Evolutionary conservation across 2,329 filamentous ascomycete species (phyloP).

Genomic region (Juglanconis juglandina): DNA sequence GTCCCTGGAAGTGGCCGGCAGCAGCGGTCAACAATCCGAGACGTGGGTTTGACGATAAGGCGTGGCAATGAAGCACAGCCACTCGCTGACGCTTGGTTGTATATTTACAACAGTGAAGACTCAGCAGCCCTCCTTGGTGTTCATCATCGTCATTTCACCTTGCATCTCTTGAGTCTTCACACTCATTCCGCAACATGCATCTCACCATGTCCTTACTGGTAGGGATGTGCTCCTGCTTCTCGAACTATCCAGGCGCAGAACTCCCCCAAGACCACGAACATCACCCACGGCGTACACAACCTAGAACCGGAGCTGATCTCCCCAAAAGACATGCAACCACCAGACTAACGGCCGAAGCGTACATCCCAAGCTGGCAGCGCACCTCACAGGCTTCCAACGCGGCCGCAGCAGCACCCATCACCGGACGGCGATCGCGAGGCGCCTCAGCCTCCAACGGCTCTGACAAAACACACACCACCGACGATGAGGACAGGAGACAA

Average conservation of each 20-base stretch:
- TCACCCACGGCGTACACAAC: not conserved
- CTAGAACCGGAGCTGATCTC: not conserved
- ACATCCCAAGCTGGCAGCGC: constrained; percentile 2
- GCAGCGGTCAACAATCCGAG: no score
- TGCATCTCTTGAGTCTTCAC: no score
- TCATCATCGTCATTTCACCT: no score
- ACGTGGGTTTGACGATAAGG: no score
- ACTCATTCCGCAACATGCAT: no score
- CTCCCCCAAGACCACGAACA: not conserved
- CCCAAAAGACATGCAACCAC: not conserved
- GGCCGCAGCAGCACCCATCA: not conserved
- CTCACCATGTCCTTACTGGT: not conserved
- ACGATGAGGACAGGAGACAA: not conserved
- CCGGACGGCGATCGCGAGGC: constrained; percentile 10
- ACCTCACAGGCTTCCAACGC: not conserved
- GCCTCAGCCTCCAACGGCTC: constrained; percentile 3
- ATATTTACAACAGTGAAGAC: no score
- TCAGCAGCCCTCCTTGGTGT: no score
- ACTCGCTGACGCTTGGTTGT: no score
- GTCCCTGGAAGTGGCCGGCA: no score
- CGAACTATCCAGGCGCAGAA: not conserved
- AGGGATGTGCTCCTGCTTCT: not conserved
- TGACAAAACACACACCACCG: not conserved
- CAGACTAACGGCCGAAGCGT: constrained; percentile 1
- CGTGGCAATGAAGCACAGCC: no score